These are phyloP conservation scores for Irpex rosettiformis DNA, from an alignment of 1,284 basidiomycete genomes.

Conservation along the genomic window DNA sequence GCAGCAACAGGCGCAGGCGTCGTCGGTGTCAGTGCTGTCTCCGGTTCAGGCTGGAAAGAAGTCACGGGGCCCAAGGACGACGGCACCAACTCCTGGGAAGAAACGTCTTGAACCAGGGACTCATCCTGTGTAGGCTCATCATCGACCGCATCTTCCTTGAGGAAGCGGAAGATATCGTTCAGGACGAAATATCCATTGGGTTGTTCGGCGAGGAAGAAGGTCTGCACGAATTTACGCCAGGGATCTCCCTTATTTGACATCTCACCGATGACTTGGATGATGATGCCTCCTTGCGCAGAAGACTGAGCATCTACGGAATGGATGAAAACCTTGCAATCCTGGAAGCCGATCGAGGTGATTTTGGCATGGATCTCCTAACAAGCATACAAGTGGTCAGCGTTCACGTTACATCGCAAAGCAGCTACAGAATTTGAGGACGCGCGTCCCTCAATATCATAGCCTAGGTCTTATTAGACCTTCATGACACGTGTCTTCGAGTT, in stretches of 20 bases:
- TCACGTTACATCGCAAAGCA: not conserved
- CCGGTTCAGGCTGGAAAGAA: constrained; percentile 29
- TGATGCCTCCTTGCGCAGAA: constrained; percentile 92
- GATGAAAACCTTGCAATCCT: constrained; percentile 98
- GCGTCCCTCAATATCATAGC: constrained; percentile 1
- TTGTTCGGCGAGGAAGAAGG: constrained; percentile 99
- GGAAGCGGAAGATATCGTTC: constrained; percentile 99
- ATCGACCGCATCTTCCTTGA: constrained; percentile 92
- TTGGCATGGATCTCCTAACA: constrained; percentile 94
- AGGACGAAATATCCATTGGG: constrained; percentile 99
- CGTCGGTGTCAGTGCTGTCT: constrained; percentile 21
- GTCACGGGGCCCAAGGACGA: constrained; percentile 21
- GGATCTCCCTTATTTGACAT: constrained; percentile 90
- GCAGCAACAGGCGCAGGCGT: constrained; percentile 29
- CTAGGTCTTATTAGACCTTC: not conserved
- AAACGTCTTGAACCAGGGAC: constrained; percentile 22
- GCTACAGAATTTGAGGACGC: constrained; percentile 6
- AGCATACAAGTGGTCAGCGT: constrained; percentile 10
- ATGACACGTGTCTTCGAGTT: not conserved
- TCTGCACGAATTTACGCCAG: constrained; percentile 99
- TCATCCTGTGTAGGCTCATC: constrained; percentile 60
- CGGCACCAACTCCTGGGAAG: constrained; percentile 21
- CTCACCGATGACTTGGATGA: constrained; percentile 99
- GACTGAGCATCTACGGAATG: constrained; percentile 93
- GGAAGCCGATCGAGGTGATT: constrained; percentile 90